These are phyloP conservation scores for Darksidea phi DNA, from an alignment of 495 filamentous ascomycete species.

Conservation along the genomic window DNA sequence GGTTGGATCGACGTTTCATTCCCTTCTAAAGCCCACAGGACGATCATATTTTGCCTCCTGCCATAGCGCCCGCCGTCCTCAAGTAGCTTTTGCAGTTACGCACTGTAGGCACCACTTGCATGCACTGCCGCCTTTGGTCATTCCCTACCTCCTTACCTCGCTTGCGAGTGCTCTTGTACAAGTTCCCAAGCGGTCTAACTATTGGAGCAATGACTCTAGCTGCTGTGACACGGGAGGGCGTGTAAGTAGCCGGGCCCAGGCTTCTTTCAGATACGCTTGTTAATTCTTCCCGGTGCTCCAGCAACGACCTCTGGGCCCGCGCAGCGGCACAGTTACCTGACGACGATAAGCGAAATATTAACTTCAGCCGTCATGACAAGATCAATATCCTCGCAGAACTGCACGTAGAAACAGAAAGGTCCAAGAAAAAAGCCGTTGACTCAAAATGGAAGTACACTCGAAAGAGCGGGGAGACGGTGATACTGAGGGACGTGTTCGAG, in stretches of 20 bases:
- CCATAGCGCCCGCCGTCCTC: too few species aligned
- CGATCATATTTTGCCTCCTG: too few species aligned
- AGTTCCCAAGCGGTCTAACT: not conserved
- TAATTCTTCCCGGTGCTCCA: constrained; percentile 18
- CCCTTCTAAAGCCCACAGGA: too few species aligned
- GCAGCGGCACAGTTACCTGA: constrained; percentile 33
- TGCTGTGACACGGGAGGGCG: constrained; percentile 12
- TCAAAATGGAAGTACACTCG: constrained; percentile 23
- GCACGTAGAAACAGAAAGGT: constrained; percentile 20
- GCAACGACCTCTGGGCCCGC: constrained; percentile 26
- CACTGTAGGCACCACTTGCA: too few species aligned
- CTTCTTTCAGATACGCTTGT: not conserved
- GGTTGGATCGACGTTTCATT: too few species aligned
- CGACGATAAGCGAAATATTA: constrained; percentile 32
- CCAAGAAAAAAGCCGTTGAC: constrained; percentile 18
- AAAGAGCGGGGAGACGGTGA: constrained; percentile 36
- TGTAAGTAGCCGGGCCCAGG: constrained; percentile 5
- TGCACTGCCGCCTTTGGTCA: too few species aligned
- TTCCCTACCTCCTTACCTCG: too few species aligned
- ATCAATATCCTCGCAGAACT: constrained; percentile 30
- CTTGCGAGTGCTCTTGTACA: too few species aligned
- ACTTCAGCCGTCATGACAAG: constrained; percentile 33
- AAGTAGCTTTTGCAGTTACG: too few species aligned
- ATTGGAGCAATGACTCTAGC: constrained; percentile 11
- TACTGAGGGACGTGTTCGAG: constrained; percentile 41